Percentiles rank a stretch among this genome's conserved stretches.
Conservation (phyloP, 352 stramenopile genomes). For the Salisapilia sapeloensis region DNA sequence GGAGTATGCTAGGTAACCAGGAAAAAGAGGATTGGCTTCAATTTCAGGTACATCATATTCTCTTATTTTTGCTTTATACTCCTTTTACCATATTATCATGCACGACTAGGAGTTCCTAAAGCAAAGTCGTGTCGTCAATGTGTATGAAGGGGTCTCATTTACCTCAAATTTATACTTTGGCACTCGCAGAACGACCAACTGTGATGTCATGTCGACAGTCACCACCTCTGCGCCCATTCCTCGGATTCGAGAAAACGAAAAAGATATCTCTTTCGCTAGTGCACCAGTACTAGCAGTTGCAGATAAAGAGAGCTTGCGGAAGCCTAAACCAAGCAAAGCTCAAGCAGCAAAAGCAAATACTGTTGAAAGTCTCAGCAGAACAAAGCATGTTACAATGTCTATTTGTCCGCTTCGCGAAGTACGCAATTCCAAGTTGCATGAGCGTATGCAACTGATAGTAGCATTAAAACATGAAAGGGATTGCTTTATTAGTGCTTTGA, state of each 20-base stretch:
- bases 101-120: slow-evolving; percentile 19
- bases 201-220: slow-evolving; percentile 47
- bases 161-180: slow-evolving; percentile 56
- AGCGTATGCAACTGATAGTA: slow-evolving; percentile 9
- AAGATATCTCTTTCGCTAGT: too few relatives aligned
- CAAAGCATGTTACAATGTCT: slow-evolving; percentile 2
- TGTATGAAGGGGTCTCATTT: slow-evolving; percentile 28
- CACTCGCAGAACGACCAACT: slow-evolving; percentile 52
- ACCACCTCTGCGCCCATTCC: slow-evolving; percentile 23
- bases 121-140: slow-evolving; percentile 33
- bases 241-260: slow-evolving; percentile 1
- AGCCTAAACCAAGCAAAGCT: neutral
- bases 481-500: slow-evolving; percentile 27
- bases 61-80: neutral
- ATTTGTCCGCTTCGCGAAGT: slow-evolving; percentile 8
- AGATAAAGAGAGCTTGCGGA: neutral
- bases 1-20: slow-evolving; percentile 2
- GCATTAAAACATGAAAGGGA: slow-evolving; percentile 18
- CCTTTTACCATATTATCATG: too few relatives aligned
- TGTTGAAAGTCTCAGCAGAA: neutral
- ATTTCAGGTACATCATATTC: slow-evolving; percentile 4
- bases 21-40: slow-evolving; percentile 30
- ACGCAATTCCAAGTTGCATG: slow-evolving; percentile 4
- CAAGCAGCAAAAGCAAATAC: slow-evolving; percentile 1
- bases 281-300: slow-evolving; percentile 1